Evolutionary conservation across 2,329 filamentous ascomycete species (phyloP).

Genomic region (Colletotrichum tanaceti): DNA sequence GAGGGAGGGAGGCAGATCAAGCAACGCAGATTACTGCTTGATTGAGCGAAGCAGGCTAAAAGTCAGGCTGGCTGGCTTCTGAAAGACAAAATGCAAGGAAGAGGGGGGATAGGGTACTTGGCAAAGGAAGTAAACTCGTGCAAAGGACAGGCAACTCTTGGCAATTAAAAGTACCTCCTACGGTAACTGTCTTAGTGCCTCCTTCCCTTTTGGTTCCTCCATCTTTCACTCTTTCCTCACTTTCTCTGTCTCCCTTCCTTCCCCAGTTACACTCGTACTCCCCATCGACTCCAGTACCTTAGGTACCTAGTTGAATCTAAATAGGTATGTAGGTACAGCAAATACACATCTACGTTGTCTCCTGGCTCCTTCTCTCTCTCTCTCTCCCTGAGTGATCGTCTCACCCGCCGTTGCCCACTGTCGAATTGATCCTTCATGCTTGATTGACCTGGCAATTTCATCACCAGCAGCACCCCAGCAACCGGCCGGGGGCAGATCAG

Average conservation of each 20-base stretch:
- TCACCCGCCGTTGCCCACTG: not conserved
- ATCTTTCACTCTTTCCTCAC: not conserved
- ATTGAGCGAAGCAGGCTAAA: conserved; percentile 19
- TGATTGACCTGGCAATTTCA: conserved; percentile 34
- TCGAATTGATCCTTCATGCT: conserved; percentile 20
- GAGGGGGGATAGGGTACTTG: conserved; percentile 6
- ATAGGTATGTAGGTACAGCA: no score
- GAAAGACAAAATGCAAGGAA: not conserved
- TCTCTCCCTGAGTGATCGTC: not conserved
- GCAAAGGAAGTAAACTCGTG: conserved; percentile 15
- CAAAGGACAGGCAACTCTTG: conserved; percentile 16
- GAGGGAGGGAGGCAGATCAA: no score
- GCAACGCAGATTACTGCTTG: conserved; percentile 22
- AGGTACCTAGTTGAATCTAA: no score
- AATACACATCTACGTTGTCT: not conserved
- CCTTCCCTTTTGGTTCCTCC: not conserved
- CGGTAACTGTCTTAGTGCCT: not conserved
- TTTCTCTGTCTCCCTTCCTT: not conserved
- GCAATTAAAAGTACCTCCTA: conserved; percentile 4
- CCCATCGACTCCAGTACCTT: no score
- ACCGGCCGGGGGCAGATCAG: conserved; percentile 33
- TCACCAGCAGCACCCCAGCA: conserved; percentile 32
- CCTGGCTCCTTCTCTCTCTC: not conserved
- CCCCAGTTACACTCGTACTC: no score
- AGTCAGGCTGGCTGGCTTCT: not conserved